These are phyloP conservation scores for Piper longum DNA, from an alignment of 164 flowering plant species.

Conservation along the genomic window DNA sequence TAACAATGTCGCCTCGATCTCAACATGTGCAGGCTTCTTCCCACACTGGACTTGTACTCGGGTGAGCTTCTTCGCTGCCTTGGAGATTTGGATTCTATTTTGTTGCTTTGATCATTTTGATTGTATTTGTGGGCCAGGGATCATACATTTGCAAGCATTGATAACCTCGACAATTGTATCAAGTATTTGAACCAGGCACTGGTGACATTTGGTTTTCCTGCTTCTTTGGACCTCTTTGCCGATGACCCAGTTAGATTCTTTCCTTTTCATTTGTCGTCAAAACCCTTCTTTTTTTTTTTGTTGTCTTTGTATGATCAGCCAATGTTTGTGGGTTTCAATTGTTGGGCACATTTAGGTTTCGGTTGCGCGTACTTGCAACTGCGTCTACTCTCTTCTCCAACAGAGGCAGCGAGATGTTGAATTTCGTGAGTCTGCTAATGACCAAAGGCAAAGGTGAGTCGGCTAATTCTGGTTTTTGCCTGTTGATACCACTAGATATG, in stretches of 20 bases:
- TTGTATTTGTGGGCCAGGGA: conserved; percentile 29
- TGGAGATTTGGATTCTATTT: not conserved
- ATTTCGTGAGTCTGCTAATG: conserved; percentile 82
- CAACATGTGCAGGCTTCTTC: not conserved
- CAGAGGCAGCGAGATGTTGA: conserved; percentile 93
- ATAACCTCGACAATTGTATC: conserved; percentile 80
- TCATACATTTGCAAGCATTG: conserved; percentile 62
- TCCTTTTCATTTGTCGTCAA: not conserved
- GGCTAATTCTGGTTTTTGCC: not conserved
- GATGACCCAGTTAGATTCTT: conserved; percentile 57
- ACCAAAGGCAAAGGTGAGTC: conserved; percentile 77
- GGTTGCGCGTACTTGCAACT: conserved; percentile 90
- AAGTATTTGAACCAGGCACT: conserved; percentile 90
- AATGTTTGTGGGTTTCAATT: too few species aligned
- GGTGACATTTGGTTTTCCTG: conserved; percentile 80
- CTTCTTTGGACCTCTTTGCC: conserved; percentile 90
- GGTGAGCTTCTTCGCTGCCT: conserved; percentile 21
- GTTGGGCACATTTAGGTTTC: conserved; percentile 37
- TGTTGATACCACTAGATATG: not conserved
- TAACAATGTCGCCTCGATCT: not conserved
- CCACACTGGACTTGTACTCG: conserved; percentile 4
- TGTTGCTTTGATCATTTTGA: conserved; percentile 6
- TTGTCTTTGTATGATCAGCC: too few species aligned
- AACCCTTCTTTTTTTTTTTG: not conserved
- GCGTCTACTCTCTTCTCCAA: conserved; percentile 72